These are phyloP conservation scores for Aspergillus oerlinghausenensis DNA, from an alignment of 2,329 filamentous ascomycete genomes.

Conservation along the genomic window DNA sequence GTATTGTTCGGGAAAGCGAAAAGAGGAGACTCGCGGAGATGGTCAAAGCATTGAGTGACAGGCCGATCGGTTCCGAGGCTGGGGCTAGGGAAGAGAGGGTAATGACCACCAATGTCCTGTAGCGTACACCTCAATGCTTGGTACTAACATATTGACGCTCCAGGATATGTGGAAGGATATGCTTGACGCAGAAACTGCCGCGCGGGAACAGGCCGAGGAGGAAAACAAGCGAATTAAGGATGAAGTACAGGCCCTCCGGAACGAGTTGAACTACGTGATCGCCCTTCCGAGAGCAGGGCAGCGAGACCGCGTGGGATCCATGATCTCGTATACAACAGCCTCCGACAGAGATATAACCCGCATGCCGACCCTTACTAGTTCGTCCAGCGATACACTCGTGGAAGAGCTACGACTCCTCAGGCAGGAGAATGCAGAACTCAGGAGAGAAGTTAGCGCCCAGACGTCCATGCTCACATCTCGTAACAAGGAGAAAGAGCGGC, in stretches of 20 bases:
- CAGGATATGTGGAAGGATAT: constrained; percentile 92
- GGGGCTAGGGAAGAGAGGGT: constrained; percentile 46
- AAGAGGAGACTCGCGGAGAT: constrained; percentile 82
- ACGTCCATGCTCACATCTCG: constrained; percentile 96
- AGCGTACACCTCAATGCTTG: not conserved
- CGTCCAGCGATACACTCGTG: constrained; percentile 64
- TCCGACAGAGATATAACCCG: constrained; percentile 35
- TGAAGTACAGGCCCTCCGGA: constrained; percentile 68
- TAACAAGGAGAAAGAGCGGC: constrained; percentile 87
- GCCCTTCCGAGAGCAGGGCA: constrained; percentile 28
- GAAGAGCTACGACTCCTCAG: constrained; percentile 81
- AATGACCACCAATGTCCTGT: constrained; percentile 17
- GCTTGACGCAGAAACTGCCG: constrained; percentile 82
- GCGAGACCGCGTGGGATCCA: constrained; percentile 32
- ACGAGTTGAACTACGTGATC: constrained; percentile 32
- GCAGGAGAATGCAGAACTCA: constrained; percentile 87
- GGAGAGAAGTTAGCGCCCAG: constrained; percentile 89
- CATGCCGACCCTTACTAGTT: constrained; percentile 49
- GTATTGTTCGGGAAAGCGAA: constrained; percentile 73
- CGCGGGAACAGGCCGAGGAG: constrained; percentile 84
- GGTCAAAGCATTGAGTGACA: constrained; percentile 61
- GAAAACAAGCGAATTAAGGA: constrained; percentile 80
- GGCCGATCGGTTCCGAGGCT: constrained; percentile 46
- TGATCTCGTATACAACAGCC: constrained; percentile 34
- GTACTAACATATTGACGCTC: constrained; percentile 15